Base-by-base conservation (phyloP, 139 green algal species). In the Axilococcus clingmanii region DNA sequence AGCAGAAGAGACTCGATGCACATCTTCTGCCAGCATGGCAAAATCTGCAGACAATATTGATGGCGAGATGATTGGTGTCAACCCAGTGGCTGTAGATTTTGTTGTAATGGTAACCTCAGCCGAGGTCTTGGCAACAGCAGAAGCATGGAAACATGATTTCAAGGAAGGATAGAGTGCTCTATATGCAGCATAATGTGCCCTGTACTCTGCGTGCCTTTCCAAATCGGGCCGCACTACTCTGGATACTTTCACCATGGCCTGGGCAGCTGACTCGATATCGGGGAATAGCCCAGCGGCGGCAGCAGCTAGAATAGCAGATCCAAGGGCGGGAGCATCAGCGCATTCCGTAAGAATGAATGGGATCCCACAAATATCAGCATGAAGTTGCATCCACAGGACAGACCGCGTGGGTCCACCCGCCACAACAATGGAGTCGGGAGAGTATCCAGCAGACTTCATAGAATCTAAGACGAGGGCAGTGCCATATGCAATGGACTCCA, bases 41-140 rank as follows among this genome's bases (percentile, higher is more conserved):
- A 95, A 94, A 63, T 96, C 87, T 1, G 78, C 63, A 7, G 47
- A 62, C 24, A 72, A 56, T 48, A 72, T 91, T 22, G 73, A 88
- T 6, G 88, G 88, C 2, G 78, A 70, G 8, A 95, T 84, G 16
- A 78, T 70, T 2, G 52, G 35, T 25, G 28, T 48, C 31, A 51
- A 15, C 12, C 24, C 32, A 15, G 8, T 40, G 12, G 22, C 47
- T 16, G 20, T 43, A 55, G 47, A 15, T 30, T 12, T 22, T 15
- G 29, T 30, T 27, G 19, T 48, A 22, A 19, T 27, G n/a, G n/a
- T n/a, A n/a, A n/a, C n/a, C n/a, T n/a, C n/a, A 17, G 36, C 36
- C 17, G 36, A 42, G 12, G 24, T 41, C 32, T 45, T 55, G 24
- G 17, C 7, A 28, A 15, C 20, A 15, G 16, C 45, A n/a, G 19